phyloP scores from a whole-genome alignment of 2,329 filamentous ascomycete species.

The Dactylonectria macrodidyma region DNA sequence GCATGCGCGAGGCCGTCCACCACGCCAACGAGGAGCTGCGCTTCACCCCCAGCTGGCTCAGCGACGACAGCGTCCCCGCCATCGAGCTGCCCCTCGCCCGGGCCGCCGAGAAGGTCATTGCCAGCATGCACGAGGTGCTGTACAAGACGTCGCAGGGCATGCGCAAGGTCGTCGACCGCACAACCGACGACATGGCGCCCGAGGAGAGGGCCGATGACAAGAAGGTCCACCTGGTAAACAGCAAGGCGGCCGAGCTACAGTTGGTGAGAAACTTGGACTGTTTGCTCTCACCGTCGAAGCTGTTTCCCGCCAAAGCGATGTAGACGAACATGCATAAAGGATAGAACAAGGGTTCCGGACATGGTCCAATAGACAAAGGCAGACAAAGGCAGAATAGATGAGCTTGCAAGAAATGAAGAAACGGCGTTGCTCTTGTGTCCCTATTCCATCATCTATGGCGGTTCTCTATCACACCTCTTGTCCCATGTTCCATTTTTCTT shows the following conservation, averaged over 20 bases:
- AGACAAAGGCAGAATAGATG: conserved; percentile 38
- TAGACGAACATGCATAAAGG: conserved; percentile 43
- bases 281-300: conserved; percentile 75
- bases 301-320: conserved; percentile 72
- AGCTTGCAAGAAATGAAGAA: conserved; percentile 26
- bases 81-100: conserved; percentile 85
- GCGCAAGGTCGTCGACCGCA: conserved; percentile 63
- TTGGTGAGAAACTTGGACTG: conserved; percentile 82
- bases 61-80: conserved; percentile 78
- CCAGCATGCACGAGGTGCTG: conserved; percentile 92
- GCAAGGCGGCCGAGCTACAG: conserved; percentile 90
- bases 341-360: conserved; percentile 15
- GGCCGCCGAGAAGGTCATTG: conserved; percentile 88
- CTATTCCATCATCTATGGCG: conserved; percentile 23
- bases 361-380: conserved; percentile 16
- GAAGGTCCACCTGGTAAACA: conserved; percentile 77
- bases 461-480: background rate
- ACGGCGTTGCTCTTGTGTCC: conserved; percentile 18
- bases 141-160: conserved; percentile 77
- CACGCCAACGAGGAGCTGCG: conserved; percentile 62
- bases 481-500: conserved; percentile 12
- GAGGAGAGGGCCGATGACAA: conserved; percentile 65
- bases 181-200: conserved; percentile 58
- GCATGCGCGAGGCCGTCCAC: conserved; percentile 85
- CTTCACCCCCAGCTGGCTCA: conserved; percentile 78